phyloP scores from a whole-genome alignment of 1,284 basidiomycete genomes.

The Heterobasidion irregulare region DNA sequence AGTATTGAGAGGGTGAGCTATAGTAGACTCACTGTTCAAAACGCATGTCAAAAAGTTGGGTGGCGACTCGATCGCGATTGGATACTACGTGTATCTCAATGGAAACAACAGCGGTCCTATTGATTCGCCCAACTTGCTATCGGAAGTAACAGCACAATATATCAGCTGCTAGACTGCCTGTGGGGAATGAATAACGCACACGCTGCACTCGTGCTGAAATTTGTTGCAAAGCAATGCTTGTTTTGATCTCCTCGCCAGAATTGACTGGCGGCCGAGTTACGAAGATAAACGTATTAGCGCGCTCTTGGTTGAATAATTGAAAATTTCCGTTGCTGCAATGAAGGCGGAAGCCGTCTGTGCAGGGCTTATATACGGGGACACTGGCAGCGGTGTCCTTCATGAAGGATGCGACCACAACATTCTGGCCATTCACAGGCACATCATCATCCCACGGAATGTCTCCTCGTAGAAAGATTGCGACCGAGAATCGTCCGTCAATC shows the following conservation, averaged over 20 bases:
- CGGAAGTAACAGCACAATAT: background rate
- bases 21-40: constrained; percentile 46
- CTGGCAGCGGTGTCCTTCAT: constrained; percentile 41
- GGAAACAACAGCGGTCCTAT: constrained; percentile 37
- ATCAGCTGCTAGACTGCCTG: background rate
- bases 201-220: constrained; percentile 43
- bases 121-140: constrained; percentile 52
- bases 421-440: constrained; percentile 22
- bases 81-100: constrained; percentile 63
- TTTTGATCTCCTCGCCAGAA: constrained; percentile 37
- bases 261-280: constrained; percentile 37
- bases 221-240: constrained; percentile 55
- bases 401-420: constrained; percentile 56
- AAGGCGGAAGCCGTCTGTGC: constrained; percentile 43
- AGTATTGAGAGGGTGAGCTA: background rate
- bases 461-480: constrained; percentile 55
- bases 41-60: constrained; percentile 57
- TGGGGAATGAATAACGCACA: constrained; percentile 22
- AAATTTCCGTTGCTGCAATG: constrained; percentile 44
- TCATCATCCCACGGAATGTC: constrained; percentile 57
- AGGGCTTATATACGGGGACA: constrained; percentile 40
- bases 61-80: constrained; percentile 53
- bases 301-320: constrained; percentile 47
- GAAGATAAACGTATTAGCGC: constrained; percentile 49
- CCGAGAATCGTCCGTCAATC: constrained; percentile 51